Conservation (phyloP, 2,329 filamentous ascomycete genomes). For the Nannizzia gypsea region DNA sequence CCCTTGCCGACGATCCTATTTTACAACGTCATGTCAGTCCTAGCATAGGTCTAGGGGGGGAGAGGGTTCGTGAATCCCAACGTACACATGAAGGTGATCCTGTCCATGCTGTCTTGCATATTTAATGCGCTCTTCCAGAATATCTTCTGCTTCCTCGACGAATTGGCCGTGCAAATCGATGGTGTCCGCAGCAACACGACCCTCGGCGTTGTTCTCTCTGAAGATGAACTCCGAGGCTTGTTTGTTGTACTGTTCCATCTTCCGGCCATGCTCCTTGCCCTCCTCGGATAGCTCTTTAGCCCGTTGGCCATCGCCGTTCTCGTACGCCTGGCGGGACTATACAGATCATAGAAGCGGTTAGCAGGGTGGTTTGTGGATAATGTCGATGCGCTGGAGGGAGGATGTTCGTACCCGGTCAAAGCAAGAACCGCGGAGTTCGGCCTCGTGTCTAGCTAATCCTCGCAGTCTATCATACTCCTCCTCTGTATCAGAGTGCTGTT, state of each 20-base stretch:
- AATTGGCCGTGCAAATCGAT: conserved; percentile 93
- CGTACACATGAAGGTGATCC: conserved; percentile 69
- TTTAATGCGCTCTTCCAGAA: conserved; percentile 73
- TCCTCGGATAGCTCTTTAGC: conserved; percentile 77
- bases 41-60: neutral
- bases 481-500: conserved; percentile 55
- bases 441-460: conserved; percentile 69
- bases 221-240: conserved; percentile 93
- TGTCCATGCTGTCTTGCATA: conserved; percentile 63
- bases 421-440: conserved; percentile 62
- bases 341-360: neutral
- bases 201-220: conserved; percentile 77
- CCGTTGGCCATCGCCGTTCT: conserved; percentile 65
- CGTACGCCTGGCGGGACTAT: conserved; percentile 68
- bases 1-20: conserved; percentile 79
- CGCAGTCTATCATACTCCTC: conserved; percentile 86
- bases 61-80: neutral
- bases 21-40: neutral
- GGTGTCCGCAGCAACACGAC: conserved; percentile 63
- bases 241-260: conserved; percentile 80
- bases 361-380: neutral
- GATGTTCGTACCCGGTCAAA: conserved; percentile 51
- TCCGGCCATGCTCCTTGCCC: conserved; percentile 69
- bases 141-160: conserved; percentile 87
- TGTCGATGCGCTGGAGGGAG: neutral